Base-by-base conservation (phyloP, 2,329 filamentous ascomycete genomes). In the Pseudogymnoascus sp. region DNA sequence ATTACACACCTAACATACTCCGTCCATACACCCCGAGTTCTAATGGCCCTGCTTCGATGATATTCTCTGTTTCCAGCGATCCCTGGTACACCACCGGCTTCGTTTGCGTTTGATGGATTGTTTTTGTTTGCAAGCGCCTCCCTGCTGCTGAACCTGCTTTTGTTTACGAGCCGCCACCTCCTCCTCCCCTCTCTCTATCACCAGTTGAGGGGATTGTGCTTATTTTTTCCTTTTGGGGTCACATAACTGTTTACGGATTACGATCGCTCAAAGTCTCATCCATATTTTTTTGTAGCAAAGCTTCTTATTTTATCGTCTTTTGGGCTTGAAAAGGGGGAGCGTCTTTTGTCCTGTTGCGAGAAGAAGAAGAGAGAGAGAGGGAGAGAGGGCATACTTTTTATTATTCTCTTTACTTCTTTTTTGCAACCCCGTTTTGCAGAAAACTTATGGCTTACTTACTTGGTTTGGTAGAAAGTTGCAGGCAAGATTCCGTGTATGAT, bases 11-110 rank as follows among this genome's bases (percentile, higher is more conserved):
- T 17, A 17, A 17, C 17, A 17, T 17, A 17, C 17, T 17, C 17
- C 17, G 17, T 17, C 17, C 17, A 17, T 17, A 17, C 41, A 47
- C 24, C 1, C 1, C 0, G 24, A 60, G 40, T 17, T 17, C 17
- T 63, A 57, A 66, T 58, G 36, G 65, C 10, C 60, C 66, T 63
- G 64, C 67, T 69, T 64, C 63, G 65, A 66, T 70, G 17, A 17
- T 17, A 17, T 66, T 65, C 62, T 65, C 61, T 68, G 62, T 68
- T 70, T 68, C 66, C 62, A 68, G 66, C 67, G 67, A 70, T 17
- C 17, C 68, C 66, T 66, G 64, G 62, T 66, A 37, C 59, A 15
- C n/a, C 13, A n/a, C 37, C 10, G 64, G 65, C 61, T 62, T 68
- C 66, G 65, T 69, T 69, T 68, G 64, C 63, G 63, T 67, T 67